A percentile compares a stretch with the other conserved stretches of the same genome.
Conservation (phyloP, 1,284 basidiomycete genomes). For the Veloboletus limbatus region DNA sequence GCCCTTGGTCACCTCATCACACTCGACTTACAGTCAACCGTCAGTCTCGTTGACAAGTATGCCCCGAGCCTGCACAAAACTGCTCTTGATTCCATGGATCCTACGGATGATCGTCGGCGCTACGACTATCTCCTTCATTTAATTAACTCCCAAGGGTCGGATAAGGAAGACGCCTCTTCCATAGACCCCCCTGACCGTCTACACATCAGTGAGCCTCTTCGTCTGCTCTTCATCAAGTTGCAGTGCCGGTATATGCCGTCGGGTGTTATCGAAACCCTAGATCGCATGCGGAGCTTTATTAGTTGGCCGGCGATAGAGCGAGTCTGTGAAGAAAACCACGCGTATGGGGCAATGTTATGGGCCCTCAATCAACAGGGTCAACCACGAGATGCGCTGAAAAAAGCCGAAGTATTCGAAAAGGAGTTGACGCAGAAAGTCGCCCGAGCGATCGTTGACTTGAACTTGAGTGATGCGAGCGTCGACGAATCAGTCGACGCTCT, state of each 20-base stretch:
- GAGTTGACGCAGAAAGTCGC: constrained; percentile 51
- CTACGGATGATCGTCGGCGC: constrained; percentile 51
- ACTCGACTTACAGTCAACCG: constrained; percentile 64
- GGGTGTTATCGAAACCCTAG: constrained; percentile 66
- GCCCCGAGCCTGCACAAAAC: constrained; percentile 60
- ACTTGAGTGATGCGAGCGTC: constrained; percentile 28
- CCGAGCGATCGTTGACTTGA: constrained; percentile 34
- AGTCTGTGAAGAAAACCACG: constrained; percentile 64
- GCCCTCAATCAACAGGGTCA: constrained; percentile 65
- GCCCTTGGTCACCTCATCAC: constrained; percentile 66
- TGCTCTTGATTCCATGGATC: constrained; percentile 49
- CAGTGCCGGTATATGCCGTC: constrained; percentile 71
- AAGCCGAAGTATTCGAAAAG: constrained; percentile 62
- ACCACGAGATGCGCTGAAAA: constrained; percentile 64
- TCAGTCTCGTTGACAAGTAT: constrained; percentile 71
- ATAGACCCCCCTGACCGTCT: constrained; percentile 18
- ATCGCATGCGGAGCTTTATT: constrained; percentile 46
- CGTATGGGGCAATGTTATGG: constrained; percentile 85
- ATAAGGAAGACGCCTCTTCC: constrained; percentile 39
- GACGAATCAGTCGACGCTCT: constrained; percentile 42
- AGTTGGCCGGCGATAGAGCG: constrained; percentile 58
- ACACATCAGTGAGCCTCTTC: constrained; percentile 49
- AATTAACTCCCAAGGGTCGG: constrained; percentile 51
- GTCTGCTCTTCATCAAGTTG: constrained; percentile 68
- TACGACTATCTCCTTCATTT: constrained; percentile 81